phyloP scores from a whole-genome alignment of 768 basidiomycete species.

The Boletus pseudo-olivaceus region DNA sequence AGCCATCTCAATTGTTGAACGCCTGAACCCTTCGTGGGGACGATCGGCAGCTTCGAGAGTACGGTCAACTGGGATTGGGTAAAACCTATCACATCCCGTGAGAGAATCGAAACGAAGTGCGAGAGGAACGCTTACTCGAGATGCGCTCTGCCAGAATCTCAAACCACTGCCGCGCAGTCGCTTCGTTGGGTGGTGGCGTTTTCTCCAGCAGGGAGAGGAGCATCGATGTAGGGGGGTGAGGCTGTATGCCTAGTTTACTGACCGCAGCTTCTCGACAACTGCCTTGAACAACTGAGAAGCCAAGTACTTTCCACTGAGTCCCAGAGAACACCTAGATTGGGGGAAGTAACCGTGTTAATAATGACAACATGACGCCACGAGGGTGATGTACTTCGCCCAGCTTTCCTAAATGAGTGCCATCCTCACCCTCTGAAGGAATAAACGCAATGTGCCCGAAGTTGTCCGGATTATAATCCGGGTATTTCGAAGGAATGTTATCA shows the following conservation, averaged over 20 bases:
- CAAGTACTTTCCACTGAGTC: conserved; percentile 66
- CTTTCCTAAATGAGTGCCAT: conserved; percentile 52
- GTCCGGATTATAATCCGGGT: conserved; percentile 54
- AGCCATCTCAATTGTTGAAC: conserved; percentile 42
- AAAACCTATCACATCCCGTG: conserved; percentile 47
- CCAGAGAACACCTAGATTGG: conserved; percentile 62
- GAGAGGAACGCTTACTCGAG: conserved; percentile 41
- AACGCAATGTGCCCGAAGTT: conserved; percentile 61
- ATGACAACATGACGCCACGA: neutral
- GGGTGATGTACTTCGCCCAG: conserved; percentile 53
- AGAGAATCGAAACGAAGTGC: neutral
- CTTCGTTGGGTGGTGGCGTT: conserved; percentile 53
- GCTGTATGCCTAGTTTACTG: conserved; percentile 62
- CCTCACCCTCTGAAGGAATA: conserved; percentile 66
- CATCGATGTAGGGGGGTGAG: conserved; percentile 62
- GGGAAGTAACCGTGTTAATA: neutral
- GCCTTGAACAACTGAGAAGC: conserved; percentile 67
- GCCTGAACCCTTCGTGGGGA: conserved; percentile 50
- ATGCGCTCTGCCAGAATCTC: conserved; percentile 60
- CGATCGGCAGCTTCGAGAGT: conserved; percentile 59
- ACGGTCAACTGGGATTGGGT: conserved; percentile 48
- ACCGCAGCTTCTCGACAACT: conserved; percentile 48
- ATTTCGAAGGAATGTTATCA: conserved; percentile 63
- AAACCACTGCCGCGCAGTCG: conserved; percentile 64
- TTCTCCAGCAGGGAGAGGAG: conserved; percentile 58